phyloP scores from a whole-genome alignment of 257 asterid species.

The Nicotiana tomentosiformis region DNA sequence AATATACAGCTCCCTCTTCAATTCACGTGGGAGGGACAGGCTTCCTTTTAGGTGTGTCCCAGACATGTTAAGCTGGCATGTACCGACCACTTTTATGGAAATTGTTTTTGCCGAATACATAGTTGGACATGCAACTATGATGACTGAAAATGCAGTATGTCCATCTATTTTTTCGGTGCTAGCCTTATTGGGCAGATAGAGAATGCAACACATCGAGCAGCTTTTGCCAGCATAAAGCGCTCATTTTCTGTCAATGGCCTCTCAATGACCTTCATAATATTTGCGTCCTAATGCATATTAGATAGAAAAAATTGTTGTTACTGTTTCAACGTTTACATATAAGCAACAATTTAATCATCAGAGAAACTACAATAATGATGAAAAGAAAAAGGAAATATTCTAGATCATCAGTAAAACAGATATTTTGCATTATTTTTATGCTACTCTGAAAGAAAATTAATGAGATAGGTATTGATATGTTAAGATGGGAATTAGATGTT shows the following conservation, averaged over 20 bases:
- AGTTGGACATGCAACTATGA: background rate
- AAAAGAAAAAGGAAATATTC: background rate
- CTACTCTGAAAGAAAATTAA: background rate
- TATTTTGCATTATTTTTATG: background rate
- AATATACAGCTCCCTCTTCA: background rate
- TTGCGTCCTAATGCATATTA: slow-evolving; percentile 58
- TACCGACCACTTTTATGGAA: background rate
- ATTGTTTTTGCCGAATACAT: background rate
- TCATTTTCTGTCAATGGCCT: slow-evolving; percentile 93
- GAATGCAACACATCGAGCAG: slow-evolving; percentile 91
- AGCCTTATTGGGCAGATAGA: slow-evolving; percentile 75
- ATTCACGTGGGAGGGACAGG: background rate
- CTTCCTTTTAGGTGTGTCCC: background rate
- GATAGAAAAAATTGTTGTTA: background rate
- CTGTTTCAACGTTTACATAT: background rate
- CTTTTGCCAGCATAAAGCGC: slow-evolving; percentile 96
- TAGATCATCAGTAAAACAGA: slow-evolving; percentile 2
- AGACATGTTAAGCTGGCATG: background rate
- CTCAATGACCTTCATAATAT: slow-evolving; percentile 89
- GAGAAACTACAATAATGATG: background rate
- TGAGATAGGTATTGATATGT: background rate
- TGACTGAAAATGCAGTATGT: background rate
- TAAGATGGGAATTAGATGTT: background rate
- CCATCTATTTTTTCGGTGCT: slow-evolving; percentile 67
- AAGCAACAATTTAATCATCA: background rate